phyloP scores from a whole-genome alignment of 352 stramenopile species.

The Globisporangium uncinulatum region DNA sequence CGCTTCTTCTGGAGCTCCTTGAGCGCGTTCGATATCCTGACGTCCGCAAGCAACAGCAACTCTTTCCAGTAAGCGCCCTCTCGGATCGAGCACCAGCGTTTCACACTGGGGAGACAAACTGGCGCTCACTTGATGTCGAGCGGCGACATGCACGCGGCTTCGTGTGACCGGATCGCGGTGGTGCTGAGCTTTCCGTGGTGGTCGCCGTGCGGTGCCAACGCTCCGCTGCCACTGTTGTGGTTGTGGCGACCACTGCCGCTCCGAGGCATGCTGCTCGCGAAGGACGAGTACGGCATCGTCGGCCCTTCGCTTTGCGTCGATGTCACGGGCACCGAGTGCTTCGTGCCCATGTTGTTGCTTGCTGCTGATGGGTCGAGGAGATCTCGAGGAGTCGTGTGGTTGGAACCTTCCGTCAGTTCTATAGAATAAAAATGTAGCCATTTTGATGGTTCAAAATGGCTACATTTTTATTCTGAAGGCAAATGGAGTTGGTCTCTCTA shows the following conservation, averaged over 20 bases:
- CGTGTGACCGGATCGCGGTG: conserved; percentile 49
- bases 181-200: conserved; percentile 21
- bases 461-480: background rate
- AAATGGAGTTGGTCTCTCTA: no score
- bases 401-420: background rate
- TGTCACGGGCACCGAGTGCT: conserved; percentile 50
- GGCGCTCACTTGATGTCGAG: conserved; percentile 60
- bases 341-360: conserved; percentile 45
- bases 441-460: background rate
- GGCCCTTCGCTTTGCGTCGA: conserved; percentile 16
- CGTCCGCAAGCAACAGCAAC: background rate
- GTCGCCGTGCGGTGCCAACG: background rate
- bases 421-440: background rate
- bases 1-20: conserved; percentile 65
- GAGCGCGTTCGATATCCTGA: conserved; percentile 74
- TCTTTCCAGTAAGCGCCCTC: no score
- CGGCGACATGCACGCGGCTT: conserved; percentile 21
- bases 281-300: conserved; percentile 13
- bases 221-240: background rate
- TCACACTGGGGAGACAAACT: no score
- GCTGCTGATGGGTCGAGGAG: background rate
- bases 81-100: no score
- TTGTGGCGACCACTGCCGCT: background rate
- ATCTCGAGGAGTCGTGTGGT: background rate
- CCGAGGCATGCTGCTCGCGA: conserved; percentile 1